phyloP scores from a whole-genome alignment of 1,139 yeast species.

The Blastobotrys petasosporus region DNA sequence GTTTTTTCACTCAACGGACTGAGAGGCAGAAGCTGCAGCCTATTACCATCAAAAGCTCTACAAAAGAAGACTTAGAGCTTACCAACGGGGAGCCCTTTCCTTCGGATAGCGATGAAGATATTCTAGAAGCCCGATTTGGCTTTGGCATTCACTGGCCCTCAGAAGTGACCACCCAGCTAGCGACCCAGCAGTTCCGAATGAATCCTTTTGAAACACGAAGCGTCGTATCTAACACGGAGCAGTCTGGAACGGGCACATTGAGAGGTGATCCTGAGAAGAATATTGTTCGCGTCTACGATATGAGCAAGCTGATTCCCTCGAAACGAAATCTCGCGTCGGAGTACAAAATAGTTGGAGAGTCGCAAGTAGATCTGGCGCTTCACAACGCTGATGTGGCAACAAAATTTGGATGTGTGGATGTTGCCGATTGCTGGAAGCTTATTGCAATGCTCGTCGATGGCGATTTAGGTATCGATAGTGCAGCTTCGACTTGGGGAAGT shows the following conservation, averaged over 20 bases:
- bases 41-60: neutral
- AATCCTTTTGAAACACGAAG: constrained; percentile 9
- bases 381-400: constrained; percentile 72
- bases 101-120: constrained; percentile 23
- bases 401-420: constrained; percentile 53
- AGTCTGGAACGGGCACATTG: constrained; percentile 5
- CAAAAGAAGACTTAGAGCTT: constrained; percentile 1
- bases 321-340: constrained; percentile 71
- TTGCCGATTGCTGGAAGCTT: constrained; percentile 77
- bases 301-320: constrained; percentile 66
- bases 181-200: constrained; percentile 8
- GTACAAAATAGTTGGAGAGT: constrained; percentile 62
- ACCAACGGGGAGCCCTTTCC: constrained; percentile 3
- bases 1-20: constrained; percentile 65
- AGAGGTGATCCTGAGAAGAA: constrained; percentile 34
- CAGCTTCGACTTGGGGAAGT: neutral
- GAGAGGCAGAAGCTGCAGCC: constrained; percentile 11
- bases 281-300: constrained; percentile 58
- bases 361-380: constrained; percentile 58
- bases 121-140: neutral
- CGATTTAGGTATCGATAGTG: constrained; percentile 13
- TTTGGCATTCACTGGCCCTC: constrained; percentile 8
- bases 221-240: constrained; percentile 16
- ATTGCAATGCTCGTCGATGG: constrained; percentile 24
- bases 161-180: neutral